Conservation (phyloP, 106 monocot species). For the Apostasia ramifera region DNA sequence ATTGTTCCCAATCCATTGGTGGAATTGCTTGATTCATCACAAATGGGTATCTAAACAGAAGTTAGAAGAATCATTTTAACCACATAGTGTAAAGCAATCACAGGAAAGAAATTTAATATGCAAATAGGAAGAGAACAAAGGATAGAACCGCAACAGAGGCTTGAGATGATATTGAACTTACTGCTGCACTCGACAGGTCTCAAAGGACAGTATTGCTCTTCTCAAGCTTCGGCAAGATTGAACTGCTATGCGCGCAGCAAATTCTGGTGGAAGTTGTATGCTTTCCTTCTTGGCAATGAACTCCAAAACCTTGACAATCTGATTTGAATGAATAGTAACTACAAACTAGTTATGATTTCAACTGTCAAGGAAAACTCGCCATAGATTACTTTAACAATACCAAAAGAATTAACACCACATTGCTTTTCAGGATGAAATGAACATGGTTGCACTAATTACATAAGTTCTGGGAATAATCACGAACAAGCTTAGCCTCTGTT, state of each 20-base stretch:
- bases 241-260: constrained; percentile 64
- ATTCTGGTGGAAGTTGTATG: constrained; percentile 66
- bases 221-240: constrained; percentile 88
- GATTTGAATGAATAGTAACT: neutral
- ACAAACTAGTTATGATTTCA: neutral
- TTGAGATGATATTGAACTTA: constrained; percentile 23
- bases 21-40: constrained; percentile 64
- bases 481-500: too few species aligned
- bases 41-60: constrained; percentile 72
- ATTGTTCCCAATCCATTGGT: constrained; percentile 94
- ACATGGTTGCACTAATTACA: too few species aligned
- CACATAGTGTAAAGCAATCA: neutral
- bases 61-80: neutral
- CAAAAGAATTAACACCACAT: too few species aligned
- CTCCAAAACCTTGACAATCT: constrained; percentile 87
- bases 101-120: neutral
- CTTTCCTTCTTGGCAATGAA: constrained; percentile 92
- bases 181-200: constrained; percentile 88
- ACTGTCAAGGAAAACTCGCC: neutral
- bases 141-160: neutral
- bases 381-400: too few species aligned
- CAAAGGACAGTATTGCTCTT: constrained; percentile 84
- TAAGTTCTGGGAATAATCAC: too few species aligned
- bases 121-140: neutral
- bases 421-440: too few species aligned